A percentile compares a stretch with the other conserved stretches of the same genome.
Evolutionary conservation across 78 protist species (phyloP).

Genomic region (Tieghemostelium lacteum): DNA sequence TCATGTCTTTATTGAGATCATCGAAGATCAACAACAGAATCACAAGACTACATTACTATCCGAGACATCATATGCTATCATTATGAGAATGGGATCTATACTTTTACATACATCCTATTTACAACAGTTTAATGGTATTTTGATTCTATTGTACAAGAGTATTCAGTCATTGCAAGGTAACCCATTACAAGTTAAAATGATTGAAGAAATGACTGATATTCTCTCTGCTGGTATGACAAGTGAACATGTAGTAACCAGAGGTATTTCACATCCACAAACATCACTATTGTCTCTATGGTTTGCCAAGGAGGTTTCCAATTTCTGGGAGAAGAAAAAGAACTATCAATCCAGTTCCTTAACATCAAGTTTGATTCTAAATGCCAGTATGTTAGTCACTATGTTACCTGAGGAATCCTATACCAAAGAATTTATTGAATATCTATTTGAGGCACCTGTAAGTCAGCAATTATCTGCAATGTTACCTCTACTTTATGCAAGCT

Average conservation of each 20-base stretch:
- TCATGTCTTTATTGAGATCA: not conserved
- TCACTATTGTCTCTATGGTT: conserved; percentile 43
- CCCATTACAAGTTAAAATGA: conserved; percentile 3
- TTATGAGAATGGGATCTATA: conserved; percentile 35
- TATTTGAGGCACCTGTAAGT: conserved; percentile 10
- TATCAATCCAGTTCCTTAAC: not conserved
- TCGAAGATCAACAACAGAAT: not conserved
- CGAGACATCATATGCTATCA: conserved; percentile 58
- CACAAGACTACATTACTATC: not conserved
- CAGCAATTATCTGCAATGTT: not conserved
- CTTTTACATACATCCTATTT: conserved; percentile 41
- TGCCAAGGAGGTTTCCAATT: conserved; percentile 14
- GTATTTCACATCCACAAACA: conserved; percentile 66
- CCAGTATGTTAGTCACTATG: conserved; percentile 20
- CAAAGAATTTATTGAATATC: conserved; percentile 42
- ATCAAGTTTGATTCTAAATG: not conserved
- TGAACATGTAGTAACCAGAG: conserved; percentile 49
- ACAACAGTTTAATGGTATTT: conserved; percentile 25
- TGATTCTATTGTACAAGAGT: conserved; percentile 13
- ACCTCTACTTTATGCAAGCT: conserved; percentile 1
- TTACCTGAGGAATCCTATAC: conserved; percentile 43
- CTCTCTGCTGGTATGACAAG: conserved; percentile 43
- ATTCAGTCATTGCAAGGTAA: conserved; percentile 12
- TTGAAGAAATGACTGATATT: conserved; percentile 68
- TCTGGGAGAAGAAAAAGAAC: not conserved